Percentiles rank a stretch among this genome's conserved stretches.
These are phyloP conservation scores for Dendryphion nanum DNA, from an alignment of 2,329 filamentous ascomycete genomes.

Conservation along the genomic window DNA sequence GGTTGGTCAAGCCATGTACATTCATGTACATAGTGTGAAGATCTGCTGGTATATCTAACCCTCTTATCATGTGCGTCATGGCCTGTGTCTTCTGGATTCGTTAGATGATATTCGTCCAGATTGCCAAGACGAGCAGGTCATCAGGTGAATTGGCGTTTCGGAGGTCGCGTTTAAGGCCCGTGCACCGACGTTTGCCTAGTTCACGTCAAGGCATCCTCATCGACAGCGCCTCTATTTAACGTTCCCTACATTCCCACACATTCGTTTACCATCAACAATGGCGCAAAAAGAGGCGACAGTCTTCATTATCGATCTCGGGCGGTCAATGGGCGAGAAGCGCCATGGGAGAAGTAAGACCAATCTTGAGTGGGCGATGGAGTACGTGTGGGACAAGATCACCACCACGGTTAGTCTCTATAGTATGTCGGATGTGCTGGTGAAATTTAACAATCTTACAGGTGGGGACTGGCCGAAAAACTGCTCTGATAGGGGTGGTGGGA, in stretches of 20 bases:
- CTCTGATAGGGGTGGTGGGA: conserved; percentile 75
- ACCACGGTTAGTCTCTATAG: conserved; percentile 58
- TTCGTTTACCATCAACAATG: no score
- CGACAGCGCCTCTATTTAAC: background rate
- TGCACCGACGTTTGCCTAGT: conserved; percentile 28
- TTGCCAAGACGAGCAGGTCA: no score
- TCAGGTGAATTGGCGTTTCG: conserved; percentile 22
- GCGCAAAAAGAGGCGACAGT: conserved; percentile 90
- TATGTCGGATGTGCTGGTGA: background rate
- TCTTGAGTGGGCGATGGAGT: conserved; percentile 85
- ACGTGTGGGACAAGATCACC: conserved; percentile 91
- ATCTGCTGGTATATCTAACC: no score
- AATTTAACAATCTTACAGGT: conserved; percentile 41
- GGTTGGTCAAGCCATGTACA: conserved; percentile 25
- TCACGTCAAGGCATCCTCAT: conserved; percentile 12
- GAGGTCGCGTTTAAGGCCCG: no score
- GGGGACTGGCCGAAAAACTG: conserved; percentile 69
- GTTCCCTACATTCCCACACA: conserved; percentile 1
- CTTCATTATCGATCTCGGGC: conserved; percentile 85
- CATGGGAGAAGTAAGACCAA: conserved; percentile 74
- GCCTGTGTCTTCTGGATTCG: no score
- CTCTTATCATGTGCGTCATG: no score
- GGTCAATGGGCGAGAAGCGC: conserved; percentile 74
- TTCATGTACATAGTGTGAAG: no score
- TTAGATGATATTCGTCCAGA: no score